Evolutionary conservation across 345 rosid species (phyloP).

Genomic region (Eucalyptus victrix): DNA sequence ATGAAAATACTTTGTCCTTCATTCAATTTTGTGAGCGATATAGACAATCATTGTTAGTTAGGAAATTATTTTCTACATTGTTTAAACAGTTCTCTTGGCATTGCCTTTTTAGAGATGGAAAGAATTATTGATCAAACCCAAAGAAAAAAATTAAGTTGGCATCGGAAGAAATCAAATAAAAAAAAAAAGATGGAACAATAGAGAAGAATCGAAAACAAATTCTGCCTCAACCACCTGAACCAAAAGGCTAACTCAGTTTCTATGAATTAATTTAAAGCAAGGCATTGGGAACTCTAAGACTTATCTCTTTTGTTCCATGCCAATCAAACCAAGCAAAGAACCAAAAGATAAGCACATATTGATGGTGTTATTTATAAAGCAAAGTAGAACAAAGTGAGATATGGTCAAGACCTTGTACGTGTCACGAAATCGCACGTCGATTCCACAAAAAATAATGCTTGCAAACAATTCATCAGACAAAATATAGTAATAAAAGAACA

Average conservation of each 20-base stretch:
- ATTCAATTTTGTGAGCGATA: fast-evolving
- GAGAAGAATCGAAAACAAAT: neutral
- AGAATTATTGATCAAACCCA: neutral
- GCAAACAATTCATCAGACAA: no score
- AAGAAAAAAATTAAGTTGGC: neutral
- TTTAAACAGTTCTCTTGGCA: neutral
- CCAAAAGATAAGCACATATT: neutral
- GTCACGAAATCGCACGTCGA: no score
- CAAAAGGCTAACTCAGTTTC: no score
- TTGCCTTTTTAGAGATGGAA: neutral
- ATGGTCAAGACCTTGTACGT: neutral
- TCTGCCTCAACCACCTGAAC: neutral
- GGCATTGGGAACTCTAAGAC: neutral
- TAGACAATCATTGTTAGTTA: neutral
- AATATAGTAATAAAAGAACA: no score
- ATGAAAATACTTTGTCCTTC: fast-evolving
- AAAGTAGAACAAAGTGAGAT: neutral
- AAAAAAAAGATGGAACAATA: neutral
- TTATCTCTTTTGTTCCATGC: neutral
- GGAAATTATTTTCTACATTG: neutral
- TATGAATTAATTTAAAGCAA: neutral
- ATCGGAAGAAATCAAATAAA: neutral
- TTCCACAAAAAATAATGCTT: no score
- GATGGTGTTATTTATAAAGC: fast-evolving
- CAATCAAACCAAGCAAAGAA: neutral